A percentile compares a stretch with the other conserved stretches of the same genome.
Evolutionary conservation across 2,329 filamentous ascomycete genomes (phyloP).

Genomic region (Neopestalotiopsis sp.): DNA sequence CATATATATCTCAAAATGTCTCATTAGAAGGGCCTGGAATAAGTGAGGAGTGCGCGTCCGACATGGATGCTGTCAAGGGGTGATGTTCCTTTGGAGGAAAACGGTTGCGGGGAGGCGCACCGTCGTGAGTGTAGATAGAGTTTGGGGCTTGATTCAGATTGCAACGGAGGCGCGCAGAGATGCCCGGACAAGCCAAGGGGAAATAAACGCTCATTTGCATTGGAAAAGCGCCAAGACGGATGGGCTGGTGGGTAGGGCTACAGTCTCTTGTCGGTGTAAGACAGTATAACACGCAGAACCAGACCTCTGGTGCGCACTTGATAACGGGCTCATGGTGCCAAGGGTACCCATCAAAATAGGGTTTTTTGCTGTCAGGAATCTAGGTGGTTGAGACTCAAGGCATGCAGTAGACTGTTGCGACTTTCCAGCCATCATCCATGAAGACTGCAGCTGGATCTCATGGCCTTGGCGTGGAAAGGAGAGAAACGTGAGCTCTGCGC

Average conservation of each 20-base stretch:
- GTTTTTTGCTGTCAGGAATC: not conserved
- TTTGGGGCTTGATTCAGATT: not conserved
- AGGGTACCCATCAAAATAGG: not conserved
- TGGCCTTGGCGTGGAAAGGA: not conserved
- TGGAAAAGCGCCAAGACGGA: not conserved
- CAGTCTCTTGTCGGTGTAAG: not conserved
- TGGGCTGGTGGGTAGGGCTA: not conserved
- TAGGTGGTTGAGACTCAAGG: not conserved
- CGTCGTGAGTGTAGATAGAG: not conserved
- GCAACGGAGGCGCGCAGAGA: not conserved
- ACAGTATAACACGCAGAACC: not conserved
- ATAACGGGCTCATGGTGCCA: not conserved
- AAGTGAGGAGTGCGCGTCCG: not conserved
- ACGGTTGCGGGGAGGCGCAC: not conserved
- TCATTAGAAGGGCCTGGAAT: not conserved
- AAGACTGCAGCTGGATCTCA: not conserved
- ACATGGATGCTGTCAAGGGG: not conserved
- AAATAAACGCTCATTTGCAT: not conserved
- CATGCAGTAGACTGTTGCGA: not conserved
- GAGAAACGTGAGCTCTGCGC: not conserved
- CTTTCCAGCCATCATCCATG: conserved; percentile 1
- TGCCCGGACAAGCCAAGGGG: not conserved
- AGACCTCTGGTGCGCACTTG: not conserved
- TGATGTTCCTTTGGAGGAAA: not conserved
- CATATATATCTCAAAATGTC: conserved; percentile 5